Evolutionary conservation across 352 stramenopile genomes (phyloP).

Genomic region (Phytophthora sansomeana): DNA sequence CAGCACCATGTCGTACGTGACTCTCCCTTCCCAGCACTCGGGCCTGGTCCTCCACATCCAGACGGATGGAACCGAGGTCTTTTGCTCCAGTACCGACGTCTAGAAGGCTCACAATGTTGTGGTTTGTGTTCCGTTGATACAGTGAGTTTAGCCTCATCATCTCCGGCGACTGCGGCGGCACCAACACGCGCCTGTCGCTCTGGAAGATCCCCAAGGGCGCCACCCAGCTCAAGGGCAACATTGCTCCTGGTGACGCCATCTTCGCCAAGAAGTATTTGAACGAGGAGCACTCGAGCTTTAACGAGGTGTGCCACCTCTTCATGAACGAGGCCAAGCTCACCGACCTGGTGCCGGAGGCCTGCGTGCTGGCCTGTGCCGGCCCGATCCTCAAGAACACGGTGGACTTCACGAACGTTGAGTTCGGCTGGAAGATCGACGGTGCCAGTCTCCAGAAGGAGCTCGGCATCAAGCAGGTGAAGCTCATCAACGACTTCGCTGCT

Average conservation of each 20-base stretch:
- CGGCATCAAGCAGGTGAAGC: slow-evolving; percentile 48
- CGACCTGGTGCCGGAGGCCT: slow-evolving; percentile 59
- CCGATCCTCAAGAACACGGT: slow-evolving; percentile 84
- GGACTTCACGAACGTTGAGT: slow-evolving; percentile 98
- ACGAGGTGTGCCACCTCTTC: slow-evolving; percentile 92
- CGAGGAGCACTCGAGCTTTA: slow-evolving; percentile 77
- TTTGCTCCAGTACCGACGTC: no score
- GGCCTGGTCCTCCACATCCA: no score
- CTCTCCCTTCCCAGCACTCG: no score
- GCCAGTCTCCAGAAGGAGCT: slow-evolving; percentile 68
- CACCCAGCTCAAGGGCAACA: slow-evolving; percentile 51
- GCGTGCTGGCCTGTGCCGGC: slow-evolving; percentile 80
- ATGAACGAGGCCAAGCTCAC: slow-evolving; percentile 90
- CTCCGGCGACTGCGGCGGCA: slow-evolving; percentile 95
- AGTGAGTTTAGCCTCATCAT: slow-evolving; percentile 53
- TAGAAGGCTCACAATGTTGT: neutral
- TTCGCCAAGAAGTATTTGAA: slow-evolving; percentile 90
- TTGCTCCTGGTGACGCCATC: slow-evolving; percentile 76
- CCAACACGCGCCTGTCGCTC: no score
- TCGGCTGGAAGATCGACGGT: slow-evolving; percentile 89
- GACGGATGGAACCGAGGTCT: neutral
- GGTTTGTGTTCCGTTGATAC: neutral
- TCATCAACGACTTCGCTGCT: slow-evolving; percentile 68
- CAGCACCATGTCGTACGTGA: slow-evolving; percentile 24
- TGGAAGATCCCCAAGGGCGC: slow-evolving; percentile 64